Conservation (phyloP, 441 rosid species). For the Adansonia grandidieri region DNA sequence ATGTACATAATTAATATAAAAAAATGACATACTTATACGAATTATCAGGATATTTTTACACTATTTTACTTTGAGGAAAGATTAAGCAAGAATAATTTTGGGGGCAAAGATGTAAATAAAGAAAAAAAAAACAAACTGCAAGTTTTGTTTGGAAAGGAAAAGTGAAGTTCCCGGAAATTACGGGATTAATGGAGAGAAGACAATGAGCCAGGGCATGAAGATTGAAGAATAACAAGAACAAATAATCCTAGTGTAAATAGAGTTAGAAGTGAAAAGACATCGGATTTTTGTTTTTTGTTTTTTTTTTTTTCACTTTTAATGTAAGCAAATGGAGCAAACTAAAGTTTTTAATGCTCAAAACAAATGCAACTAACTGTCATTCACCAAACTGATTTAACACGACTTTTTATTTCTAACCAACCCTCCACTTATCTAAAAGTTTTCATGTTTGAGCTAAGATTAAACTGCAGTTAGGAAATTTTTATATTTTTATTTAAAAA, state of each 20-base stretch:
- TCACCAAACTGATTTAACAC: background rate
- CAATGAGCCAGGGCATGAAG: background rate
- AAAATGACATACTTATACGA: too few species aligned
- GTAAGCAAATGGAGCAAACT: background rate
- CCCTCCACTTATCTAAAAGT: too few species aligned
- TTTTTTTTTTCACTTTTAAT: background rate
- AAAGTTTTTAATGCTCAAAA: background rate
- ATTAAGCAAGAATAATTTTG: background rate
- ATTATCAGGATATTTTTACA: background rate
- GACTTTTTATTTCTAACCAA: background rate
- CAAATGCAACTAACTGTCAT: background rate
- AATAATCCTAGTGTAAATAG: background rate
- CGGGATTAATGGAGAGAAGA: background rate
- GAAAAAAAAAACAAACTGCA: background rate
- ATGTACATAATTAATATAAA: too few species aligned
- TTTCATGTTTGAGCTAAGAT: too few species aligned
- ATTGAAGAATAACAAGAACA: background rate
- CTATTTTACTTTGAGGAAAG: background rate
- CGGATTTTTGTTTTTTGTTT: too few species aligned
- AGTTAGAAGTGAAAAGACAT: background rate
- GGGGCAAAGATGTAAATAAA: background rate
- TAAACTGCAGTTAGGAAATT: too few species aligned
- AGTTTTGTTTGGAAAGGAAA: background rate
- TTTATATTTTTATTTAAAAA: too few species aligned
- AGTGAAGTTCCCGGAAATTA: constrained; percentile 12